Base-by-base conservation (phyloP, 2,329 filamentous ascomycete genomes). In the Hirsutella minnesotensis region DNA sequence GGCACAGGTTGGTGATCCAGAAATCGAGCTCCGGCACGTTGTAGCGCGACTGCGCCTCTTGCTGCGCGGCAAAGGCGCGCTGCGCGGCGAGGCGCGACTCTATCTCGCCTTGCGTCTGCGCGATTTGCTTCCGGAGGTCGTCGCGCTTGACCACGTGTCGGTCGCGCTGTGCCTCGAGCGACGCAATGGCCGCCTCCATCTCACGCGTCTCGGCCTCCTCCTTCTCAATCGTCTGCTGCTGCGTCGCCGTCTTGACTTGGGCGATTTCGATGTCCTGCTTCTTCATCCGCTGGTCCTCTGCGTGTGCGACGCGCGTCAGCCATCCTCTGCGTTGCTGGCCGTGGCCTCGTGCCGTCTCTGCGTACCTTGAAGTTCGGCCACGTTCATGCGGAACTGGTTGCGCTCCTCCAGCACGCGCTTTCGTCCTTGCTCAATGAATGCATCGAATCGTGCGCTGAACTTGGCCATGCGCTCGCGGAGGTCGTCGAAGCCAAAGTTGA, bases 401-500 rank as follows among this genome's bases (percentile, higher is more conserved):
- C 88, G 79, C 68, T 96, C 89, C 56, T 95, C 88, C 8, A 96
- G 63, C 0, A 96, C 86, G 42, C 86, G 79, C 63, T 94, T 94
- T 40, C 90, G 77, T 0, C 89, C 88, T 49, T 86, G 81, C 57
- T 95, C 90, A 49, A 98, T 95, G 54, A 95, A 96, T 0, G 81
- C 80, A 59, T 98, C 92, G 54, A 98, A 98, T 53, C 79, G 83
- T 9, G 79, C 75, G 0, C 85, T 95, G 61, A 98, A 98, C 49
- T 85, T 86, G 42, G 82, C 76, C 92, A 98, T 96, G 64, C 88
- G 85, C 56, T 90, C 87, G 64, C 90, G 89, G 58, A 98, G 67
- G 53, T 95, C 87, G 54, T 96, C 89, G 62, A 96, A 96, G 45
- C 88, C 88, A 62, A 98, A 96, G 64, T 95, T 88, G 62, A 94